Conservation (phyloP, 371 early-diverging fungal species). For the Lichtheimia hyalospora region DNA sequence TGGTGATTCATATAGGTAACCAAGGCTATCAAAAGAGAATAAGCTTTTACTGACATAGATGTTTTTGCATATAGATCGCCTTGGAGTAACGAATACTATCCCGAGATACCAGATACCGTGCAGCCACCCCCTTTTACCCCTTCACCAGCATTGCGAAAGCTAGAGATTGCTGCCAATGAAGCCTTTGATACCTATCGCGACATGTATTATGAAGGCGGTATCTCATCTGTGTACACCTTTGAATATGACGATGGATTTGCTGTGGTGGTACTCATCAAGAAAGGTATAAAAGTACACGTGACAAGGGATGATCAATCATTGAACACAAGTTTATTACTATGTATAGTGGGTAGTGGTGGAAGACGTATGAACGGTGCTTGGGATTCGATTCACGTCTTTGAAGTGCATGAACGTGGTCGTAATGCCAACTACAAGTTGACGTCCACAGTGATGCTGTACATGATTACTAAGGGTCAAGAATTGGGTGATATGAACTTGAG, state of each 20-base stretch:
- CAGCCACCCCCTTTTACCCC: conserved; percentile 46
- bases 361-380: conserved; percentile 88
- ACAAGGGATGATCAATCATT: too few relatives aligned
- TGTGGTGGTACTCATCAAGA: conserved; percentile 94
- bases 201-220: conserved; percentile 95
- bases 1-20: conserved; percentile 88
- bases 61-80: conserved; percentile 76
- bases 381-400: conserved; percentile 98
- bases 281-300: conserved; percentile 60
- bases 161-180: conserved; percentile 92
- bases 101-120: conserved; percentile 78
- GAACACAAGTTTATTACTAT: not conserved
- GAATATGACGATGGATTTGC: conserved; percentile 86
- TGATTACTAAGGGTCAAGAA: conserved; percentile 67
- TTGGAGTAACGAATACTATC: conserved; percentile 95
- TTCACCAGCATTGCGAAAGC: conserved; percentile 77
- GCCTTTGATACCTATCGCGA: conserved; percentile 96
- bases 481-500: conserved; percentile 84
- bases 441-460: conserved; percentile 93
- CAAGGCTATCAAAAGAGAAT: not conserved
- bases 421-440: conserved; percentile 91
- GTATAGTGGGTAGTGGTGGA: conserved; percentile 64
- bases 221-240: conserved; percentile 91
- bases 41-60: not conserved
- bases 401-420: conserved; percentile 82